Evolutionary conservation across 495 filamentous ascomycete species (phyloP).

Genomic region (Geopyxis carbonaria): DNA sequence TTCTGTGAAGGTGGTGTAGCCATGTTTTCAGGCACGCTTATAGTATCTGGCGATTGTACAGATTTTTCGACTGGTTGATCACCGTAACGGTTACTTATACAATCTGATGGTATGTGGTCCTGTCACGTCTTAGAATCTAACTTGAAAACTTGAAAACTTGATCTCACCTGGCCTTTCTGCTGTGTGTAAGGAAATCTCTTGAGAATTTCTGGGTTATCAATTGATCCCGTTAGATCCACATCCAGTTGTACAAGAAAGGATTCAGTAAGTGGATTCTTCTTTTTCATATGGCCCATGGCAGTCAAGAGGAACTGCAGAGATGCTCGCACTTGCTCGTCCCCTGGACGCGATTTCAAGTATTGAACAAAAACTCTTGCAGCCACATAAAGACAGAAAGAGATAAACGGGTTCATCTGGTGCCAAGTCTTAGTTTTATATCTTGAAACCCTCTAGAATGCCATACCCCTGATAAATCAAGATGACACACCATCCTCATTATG

Average conservation of each 20-base stretch:
- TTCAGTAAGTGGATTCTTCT: slow-evolving; percentile 78
- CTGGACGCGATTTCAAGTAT: slow-evolving; percentile 73
- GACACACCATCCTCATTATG: slow-evolving; percentile 89
- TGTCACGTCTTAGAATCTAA: too few relatives aligned
- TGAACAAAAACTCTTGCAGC: slow-evolving; percentile 89
- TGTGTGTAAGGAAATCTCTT: slow-evolving; percentile 18
- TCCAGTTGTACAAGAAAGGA: slow-evolving; percentile 91
- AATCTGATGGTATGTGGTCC: too few relatives aligned
- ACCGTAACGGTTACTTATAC: too few relatives aligned
- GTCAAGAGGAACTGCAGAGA: slow-evolving; percentile 78
- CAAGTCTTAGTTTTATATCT: neutral
- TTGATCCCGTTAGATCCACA: slow-evolving; percentile 46
- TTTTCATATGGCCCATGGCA: slow-evolving; percentile 77
- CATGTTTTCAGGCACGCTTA: neutral
- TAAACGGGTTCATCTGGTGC: slow-evolving; percentile 89
- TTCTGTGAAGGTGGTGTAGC: slow-evolving; percentile 1
- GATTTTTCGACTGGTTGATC: too few relatives aligned
- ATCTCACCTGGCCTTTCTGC: slow-evolving; percentile 19
- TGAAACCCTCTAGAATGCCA: slow-evolving; percentile 25
- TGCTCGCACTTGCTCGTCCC: slow-evolving; percentile 63
- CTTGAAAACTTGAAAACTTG: too few relatives aligned
- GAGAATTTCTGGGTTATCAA: slow-evolving; percentile 12
- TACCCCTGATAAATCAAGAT: slow-evolving; percentile 71
- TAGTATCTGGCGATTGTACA: too few relatives aligned
- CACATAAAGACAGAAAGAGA: slow-evolving; percentile 90